A percentile compares a stretch with the other conserved stretches of the same genome.
Evolutionary conservation across 108 stramenopile species (phyloP).

Genomic region (Pseudonitzschia multistriata): DNA sequence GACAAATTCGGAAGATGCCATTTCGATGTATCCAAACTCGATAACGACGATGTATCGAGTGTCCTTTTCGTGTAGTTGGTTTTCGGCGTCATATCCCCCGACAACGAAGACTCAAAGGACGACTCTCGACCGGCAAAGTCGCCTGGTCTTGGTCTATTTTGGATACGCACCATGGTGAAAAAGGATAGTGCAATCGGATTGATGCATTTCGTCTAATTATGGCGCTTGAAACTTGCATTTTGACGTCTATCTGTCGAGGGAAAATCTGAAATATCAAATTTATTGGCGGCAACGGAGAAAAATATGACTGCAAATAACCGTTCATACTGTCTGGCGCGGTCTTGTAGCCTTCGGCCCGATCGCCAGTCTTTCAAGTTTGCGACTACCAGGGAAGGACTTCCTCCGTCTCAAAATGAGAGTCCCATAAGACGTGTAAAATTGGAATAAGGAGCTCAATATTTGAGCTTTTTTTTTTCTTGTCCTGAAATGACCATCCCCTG

Average conservation of each 20-base stretch:
- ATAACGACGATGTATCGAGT: background rate
- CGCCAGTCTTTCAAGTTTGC: too few relatives aligned
- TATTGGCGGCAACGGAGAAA: background rate
- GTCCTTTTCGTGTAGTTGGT: background rate
- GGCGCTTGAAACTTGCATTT: background rate
- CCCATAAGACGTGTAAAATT: too few relatives aligned
- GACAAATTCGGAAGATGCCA: background rate
- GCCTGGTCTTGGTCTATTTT: background rate
- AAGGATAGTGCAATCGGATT: background rate
- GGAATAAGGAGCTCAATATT: too few relatives aligned
- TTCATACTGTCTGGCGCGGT: background rate
- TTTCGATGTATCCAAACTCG: background rate
- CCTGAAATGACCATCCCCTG: too few relatives aligned
- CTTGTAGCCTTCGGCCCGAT: too few relatives aligned
- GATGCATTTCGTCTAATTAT: background rate
- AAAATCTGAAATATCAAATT: conserved; percentile 1
- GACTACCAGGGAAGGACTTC: too few relatives aligned
- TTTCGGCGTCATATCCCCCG: background rate
- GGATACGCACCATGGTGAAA: background rate
- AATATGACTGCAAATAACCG: background rate
- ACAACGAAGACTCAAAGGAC: background rate
- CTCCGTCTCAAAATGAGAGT: too few relatives aligned
- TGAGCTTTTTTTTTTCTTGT: too few relatives aligned
- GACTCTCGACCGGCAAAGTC: background rate
- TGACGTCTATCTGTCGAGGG: background rate